Base-by-base conservation (phyloP, 441 rosid genomes). In the Iberis amara region DNA sequence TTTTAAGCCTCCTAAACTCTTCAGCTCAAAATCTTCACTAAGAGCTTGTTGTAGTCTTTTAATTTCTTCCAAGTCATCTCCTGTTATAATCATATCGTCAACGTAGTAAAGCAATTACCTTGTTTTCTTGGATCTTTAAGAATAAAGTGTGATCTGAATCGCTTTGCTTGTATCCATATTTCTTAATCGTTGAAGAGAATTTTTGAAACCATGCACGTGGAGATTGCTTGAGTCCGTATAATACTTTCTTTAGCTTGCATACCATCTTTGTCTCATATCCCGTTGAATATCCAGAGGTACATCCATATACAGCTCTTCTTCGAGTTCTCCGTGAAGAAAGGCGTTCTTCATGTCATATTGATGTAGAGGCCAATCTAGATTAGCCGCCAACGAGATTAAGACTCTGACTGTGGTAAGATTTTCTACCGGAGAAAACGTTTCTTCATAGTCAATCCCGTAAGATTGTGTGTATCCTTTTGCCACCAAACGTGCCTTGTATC, bases 11-110 rank as follows among this genome's bases (percentile, higher is more conserved):
- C 11, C 26, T 11, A 12, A 35, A 5, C 11, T 35, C 23, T 41
- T 41, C 45, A 41, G 5, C 12, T 41, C 45, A 41, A 41, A 41
- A 8, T 41, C 45, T 13, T 41, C 12, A 11, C 45, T 18, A 41
- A 41, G 21, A 2, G 9, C 24, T 41, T 13, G 33, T 13, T 41
- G 45, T 3, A 41, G 24, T 3, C 8, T 41, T 12, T 8, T 8
- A 3, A 41, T 41, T 11, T 41, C 23, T 18, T 41, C 26, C n/a
- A 41, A 7, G 8, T 41, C 45, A 41, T 41, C 45, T 41, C 45
- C 18, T 13, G 45, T 41, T 7, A 41, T 41, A 3, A 41, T 41
- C 45, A 41, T 41, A 13, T 41, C 45, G 14, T 41, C 45, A 11
- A 41, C 45, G 13, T 41, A 41, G 3, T 18, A 41, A 41, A 18